These are phyloP conservation scores for Fusarium veterinarium DNA, from an alignment of 2,329 filamentous ascomycete species.

Conservation along the genomic window DNA sequence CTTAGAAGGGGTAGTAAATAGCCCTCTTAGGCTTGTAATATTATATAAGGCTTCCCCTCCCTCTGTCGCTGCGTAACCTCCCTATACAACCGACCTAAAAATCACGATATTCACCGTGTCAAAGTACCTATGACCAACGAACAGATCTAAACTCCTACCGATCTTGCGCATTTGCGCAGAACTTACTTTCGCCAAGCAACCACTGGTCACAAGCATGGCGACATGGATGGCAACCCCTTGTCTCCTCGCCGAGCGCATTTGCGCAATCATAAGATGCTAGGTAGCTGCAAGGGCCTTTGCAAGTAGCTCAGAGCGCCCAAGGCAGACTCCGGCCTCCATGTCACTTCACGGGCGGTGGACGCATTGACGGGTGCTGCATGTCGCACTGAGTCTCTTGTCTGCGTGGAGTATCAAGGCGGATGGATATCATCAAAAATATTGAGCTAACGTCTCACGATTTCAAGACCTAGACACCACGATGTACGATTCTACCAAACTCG, in stretches of 20 bases:
- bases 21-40: neutral
- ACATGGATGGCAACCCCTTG: neutral
- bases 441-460: neutral
- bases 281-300: too few relatives aligned
- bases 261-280: neutral
- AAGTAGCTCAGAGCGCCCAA: neutral
- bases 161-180: neutral
- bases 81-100: neutral
- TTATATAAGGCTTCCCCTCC: neutral
- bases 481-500: neutral
- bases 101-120: neutral
- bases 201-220: neutral
- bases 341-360: neutral
- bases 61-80: neutral
- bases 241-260: neutral
- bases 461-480: neutral
- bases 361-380: neutral
- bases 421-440: too few relatives aligned
- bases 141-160: neutral
- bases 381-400: neutral
- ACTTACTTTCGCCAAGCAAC: neutral
- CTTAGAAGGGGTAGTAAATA: neutral
- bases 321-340: neutral
- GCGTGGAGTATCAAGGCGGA: neutral
- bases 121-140: fast-evolving